Evolutionary conservation across 441 rosid species (phyloP).

Genomic region (Euphorbia schlechtendalii): DNA sequence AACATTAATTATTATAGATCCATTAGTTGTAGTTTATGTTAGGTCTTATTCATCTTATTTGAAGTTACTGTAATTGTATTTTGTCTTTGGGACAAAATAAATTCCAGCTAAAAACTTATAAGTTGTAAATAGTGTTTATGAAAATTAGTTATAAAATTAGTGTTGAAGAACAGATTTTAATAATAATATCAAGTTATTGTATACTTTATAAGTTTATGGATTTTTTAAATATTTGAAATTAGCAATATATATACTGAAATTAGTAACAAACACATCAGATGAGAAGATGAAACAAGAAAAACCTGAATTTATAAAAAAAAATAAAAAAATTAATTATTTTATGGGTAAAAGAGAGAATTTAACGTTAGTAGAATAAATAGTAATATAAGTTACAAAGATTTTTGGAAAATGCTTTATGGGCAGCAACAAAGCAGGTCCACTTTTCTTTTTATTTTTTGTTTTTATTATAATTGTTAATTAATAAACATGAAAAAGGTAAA

Average conservation of each 20-base stretch:
- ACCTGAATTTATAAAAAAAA: not conserved
- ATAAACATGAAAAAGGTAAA: not conserved
- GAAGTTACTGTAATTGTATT: too few relatives aligned
- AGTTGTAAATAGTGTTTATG: too few relatives aligned
- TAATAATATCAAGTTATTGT: too few relatives aligned
- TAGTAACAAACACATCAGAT: not conserved
- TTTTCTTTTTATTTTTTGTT: conserved; percentile 1
- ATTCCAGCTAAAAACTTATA: too few relatives aligned
- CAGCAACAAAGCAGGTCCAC: conserved; percentile 5
- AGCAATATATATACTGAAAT: not conserved
- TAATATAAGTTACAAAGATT: conserved; percentile 35
- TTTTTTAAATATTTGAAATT: not conserved
- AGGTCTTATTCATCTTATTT: too few relatives aligned
- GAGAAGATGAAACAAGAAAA: not conserved
- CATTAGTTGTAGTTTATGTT: too few relatives aligned
- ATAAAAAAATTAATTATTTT: not conserved
- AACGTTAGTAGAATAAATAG: conserved; percentile 13
- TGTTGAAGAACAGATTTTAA: too few relatives aligned
- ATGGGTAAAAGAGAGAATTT: conserved; percentile 15
- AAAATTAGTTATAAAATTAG: too few relatives aligned
- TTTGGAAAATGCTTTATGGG: conserved; percentile 43
- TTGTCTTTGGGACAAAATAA: too few relatives aligned
- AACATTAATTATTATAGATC: too few relatives aligned
- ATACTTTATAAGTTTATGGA: not conserved
- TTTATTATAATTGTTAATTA: not conserved